Base-by-base conservation (phyloP, 208 protist species). In the Trypanosoma boissoni region DNA sequence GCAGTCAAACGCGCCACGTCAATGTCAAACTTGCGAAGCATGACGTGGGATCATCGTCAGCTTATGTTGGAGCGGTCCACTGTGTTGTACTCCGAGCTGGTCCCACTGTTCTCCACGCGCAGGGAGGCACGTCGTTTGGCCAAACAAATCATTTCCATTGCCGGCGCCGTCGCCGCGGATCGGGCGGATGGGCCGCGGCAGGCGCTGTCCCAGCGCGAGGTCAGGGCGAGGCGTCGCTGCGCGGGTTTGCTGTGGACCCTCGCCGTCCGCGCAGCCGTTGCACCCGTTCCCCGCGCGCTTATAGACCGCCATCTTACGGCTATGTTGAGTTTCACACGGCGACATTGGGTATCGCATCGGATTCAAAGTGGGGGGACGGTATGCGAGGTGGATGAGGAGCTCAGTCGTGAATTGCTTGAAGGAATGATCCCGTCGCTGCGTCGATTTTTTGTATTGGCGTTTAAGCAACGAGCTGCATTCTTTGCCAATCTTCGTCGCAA, bases 231-330 rank as follows among this genome's bases (percentile, higher is more conserved):
- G 32, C 42, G 44, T 20, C 48, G 49, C 0, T 64, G 56, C 14
- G 62, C 62, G 20, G 29, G 54, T 2, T 1, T 46, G 0, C 53
- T 77, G 24, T 88, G 73, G 74, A 27, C 52, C 29, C 23, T 88
- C 3, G 48, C 53, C 20, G 23, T 66, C 51, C 37, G 39, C 12
- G 68, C 62, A n/a, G 27, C 67, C 0, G 18, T 49, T 16, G 53
- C 26, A 21, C 62, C 72, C 0, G 45, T 74, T 37, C 56, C 58
- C 9, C 29, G 51, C 10, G 48, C 50, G 1, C 62, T 64, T 0
- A n/a, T 79, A 0, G 74, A 79, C 51, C 75, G 74, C 44, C 74
- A 76, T 60, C 10, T 88, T 20, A 43, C 23, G 1, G 31, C 60
- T 3, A 68, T 87, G 32, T 48, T 72, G 8, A 48, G 58, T 18